Evolutionary conservation across 768 basidiomycete genomes (phyloP), one percentile per base, ranked within the genome.

Genomic region (Amanita pseudoporphyria): DNA sequence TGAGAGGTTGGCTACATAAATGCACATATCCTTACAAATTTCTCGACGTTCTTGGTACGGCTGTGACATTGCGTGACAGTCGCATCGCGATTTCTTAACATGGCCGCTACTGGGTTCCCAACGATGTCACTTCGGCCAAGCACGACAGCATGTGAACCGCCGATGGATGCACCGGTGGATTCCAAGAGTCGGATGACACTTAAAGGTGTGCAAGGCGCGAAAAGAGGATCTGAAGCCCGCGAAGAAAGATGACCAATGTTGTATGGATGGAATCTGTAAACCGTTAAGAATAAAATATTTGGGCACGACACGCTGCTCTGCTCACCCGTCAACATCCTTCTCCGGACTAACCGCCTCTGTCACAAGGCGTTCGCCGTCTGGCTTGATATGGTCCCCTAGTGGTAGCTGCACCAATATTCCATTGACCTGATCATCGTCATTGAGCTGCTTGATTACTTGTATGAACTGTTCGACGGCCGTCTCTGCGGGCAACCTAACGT

Each of bases 11-110:
- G 16, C 13, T 7, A 9, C 2, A 14, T 13, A 13, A 35, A 10
- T 9, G 16, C 22, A 35, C 45, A 28, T 32, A 49, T 43, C 66
- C 84, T 54, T 61, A 92, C 91, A 57, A 94, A 79, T 31, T 76
- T 72, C 54, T 84, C 75, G 37, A 98, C 72, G 57, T 92, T 80
- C 66, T 80, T 79, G 48, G 95, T 94, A 35, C 80, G 77, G 56
- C 90, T 93, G 66, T 99, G 96, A 66, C 95, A 98, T 65, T 97
- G 95, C 18, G 93, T 98, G 54, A 98, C 92, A 18, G 96, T 99
- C 2, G 96, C 94, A 62, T 98, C 88, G 53, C 78, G 79, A 63
- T 84, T 87, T 57, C 91, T 74, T 47, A 99, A 73, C 76, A 99
- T 83, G 30, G 90, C 85, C 32, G 84, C 83, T 43, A 97, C 93